Evolutionary conservation across 345 rosid genomes (phyloP).

Genomic region (Salix purpurea): DNA sequence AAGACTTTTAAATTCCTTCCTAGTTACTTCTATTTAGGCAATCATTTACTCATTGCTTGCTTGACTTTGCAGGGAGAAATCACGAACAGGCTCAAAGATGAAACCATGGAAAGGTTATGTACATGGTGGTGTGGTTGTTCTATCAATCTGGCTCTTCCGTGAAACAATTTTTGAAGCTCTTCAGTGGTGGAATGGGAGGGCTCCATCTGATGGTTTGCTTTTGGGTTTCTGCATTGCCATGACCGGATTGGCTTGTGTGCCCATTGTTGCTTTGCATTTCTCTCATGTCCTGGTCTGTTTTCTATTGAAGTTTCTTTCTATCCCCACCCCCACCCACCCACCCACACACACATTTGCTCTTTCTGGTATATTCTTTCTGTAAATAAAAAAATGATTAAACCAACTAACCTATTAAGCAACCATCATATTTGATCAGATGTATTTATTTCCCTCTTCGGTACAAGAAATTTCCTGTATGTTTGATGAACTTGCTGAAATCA

Average conservation of each 20-base stretch:
- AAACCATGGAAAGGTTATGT: slow-evolving; percentile 96
- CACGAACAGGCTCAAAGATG: slow-evolving; percentile 81
- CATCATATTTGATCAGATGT: neutral
- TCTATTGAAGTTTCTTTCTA: neutral
- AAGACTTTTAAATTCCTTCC: neutral
- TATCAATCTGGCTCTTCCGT: slow-evolving; percentile 92
- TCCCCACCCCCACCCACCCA: too few species aligned
- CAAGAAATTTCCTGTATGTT: neutral
- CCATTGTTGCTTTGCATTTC: slow-evolving; percentile 90
- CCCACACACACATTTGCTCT: neutral
- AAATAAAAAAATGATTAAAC: neutral
- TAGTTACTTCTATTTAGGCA: slow-evolving; percentile 1
- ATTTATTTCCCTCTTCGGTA: neutral
- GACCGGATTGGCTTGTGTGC: slow-evolving; percentile 84
- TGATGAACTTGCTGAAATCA: neutral
- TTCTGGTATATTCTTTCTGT: neutral
- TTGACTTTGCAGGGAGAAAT: slow-evolving; percentile 66
- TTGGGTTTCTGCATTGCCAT: slow-evolving; percentile 79
- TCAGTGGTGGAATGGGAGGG: slow-evolving; percentile 93
- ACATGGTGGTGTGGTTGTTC: slow-evolving; percentile 74
- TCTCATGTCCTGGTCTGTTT: slow-evolving; percentile 79
- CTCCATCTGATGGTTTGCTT: slow-evolving; percentile 93
- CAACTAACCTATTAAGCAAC: neutral
- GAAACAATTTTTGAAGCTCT: slow-evolving; percentile 95
- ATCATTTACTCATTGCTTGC: slow-evolving; percentile 6